Evolutionary conservation across 495 filamentous ascomycete genomes (phyloP), one percentile per base, ranked within the genome.

Genomic region (Penicillium odoratum): DNA sequence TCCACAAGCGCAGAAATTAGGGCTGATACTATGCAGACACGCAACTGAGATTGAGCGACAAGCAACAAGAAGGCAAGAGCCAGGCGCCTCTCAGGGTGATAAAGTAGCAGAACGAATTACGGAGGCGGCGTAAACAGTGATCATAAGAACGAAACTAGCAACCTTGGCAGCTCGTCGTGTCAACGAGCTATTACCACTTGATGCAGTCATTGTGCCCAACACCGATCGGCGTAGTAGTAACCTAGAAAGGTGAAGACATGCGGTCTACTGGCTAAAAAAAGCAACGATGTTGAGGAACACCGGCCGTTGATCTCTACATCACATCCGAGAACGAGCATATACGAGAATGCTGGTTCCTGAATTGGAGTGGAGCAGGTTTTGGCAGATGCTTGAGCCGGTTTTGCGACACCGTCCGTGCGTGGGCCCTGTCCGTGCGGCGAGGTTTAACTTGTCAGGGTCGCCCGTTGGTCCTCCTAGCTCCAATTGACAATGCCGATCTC

Each of bases 351-450:
- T 16, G 28, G 55, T 54, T 57, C 50, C 55, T 61, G 52, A 16
- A 63, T 53, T 48, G 25, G 33, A 25, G 25, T 46, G 53, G 53
- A 63, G 49, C 52, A 56, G 61, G 53, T 57, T 63, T 59, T 59
- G 28, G 30, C 36, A 18, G 29, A 52, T 33, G 4, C 33, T 34
- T 52, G 15, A 60, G 52, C 58, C 58, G 52, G 58, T 60, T 59
- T 59, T 60, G 30, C 25, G 31, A 25, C 47, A 15, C 51, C 34
- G 57, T 54, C 57, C 51, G 57, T 59, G 57, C 57, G 57, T 15
- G 38, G 29, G 29, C 29, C 28, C 43, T 46, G 43, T 46, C 43
- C 16, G 43, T 46, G 38, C 38, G 38, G 38, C 15, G 38, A n/a
- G 38, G 16, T 40, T 57, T n/a, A 48, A 61, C 59, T 26, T 54